Evolutionary conservation across 73 alveolate species (phyloP).

Genomic region (Paramecium octaurelia): DNA sequence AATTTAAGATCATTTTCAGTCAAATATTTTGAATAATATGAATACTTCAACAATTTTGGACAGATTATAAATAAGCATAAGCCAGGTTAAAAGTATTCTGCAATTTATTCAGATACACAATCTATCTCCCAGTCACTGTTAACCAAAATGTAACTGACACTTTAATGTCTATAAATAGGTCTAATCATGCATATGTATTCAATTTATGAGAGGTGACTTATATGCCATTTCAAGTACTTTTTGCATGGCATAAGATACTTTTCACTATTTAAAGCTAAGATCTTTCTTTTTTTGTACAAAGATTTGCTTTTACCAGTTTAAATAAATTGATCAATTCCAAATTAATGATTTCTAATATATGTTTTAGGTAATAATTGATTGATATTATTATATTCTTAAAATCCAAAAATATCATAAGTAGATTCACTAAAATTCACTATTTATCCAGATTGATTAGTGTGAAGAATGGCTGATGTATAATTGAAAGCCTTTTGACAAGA

Average conservation of each 20-base stretch:
- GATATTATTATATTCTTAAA: neutral
- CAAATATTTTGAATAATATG: neutral
- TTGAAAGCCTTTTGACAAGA: neutral
- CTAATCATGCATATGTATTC: neutral
- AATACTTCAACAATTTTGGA: neutral
- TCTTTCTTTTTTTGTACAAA: neutral
- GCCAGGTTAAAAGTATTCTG: neutral
- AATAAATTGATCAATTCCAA: neutral
- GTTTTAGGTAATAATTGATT: neutral
- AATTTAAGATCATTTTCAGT: neutral
- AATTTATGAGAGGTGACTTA: neutral
- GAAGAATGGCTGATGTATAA: neutral
- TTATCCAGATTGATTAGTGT: neutral
- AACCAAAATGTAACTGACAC: neutral
- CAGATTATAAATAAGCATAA: neutral
- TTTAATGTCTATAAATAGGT: neutral
- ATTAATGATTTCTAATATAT: neutral
- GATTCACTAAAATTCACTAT: neutral
- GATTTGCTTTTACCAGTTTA: neutral
- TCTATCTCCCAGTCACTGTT: neutral
- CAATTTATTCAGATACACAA: neutral
- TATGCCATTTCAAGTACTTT: neutral
- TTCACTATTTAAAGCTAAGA: neutral
- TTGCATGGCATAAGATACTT: neutral
- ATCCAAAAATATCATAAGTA: neutral